Conservation (phyloP, 169 alveolate species). For the Cryptosporidium ubiquitum region DNA sequence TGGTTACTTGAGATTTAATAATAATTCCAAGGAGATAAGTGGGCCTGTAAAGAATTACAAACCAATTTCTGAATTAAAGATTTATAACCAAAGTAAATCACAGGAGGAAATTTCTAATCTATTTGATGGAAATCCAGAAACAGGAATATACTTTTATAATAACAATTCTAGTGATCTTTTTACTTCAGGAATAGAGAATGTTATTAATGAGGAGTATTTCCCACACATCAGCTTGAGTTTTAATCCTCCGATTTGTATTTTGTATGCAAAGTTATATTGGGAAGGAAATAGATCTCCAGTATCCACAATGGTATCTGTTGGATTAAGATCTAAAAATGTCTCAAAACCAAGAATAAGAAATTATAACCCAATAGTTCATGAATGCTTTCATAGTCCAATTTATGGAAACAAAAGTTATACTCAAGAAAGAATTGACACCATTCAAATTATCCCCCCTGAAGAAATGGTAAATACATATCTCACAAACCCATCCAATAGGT, state of each 20-base stretch:
- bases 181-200: neutral
- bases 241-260: conserved; percentile 33
- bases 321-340: conserved; percentile 4
- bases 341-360: neutral
- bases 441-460: conserved; percentile 68
- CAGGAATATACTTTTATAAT: conserved; percentile 6
- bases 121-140: conserved; percentile 22
- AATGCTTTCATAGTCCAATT: neutral
- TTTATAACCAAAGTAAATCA: neutral
- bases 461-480: conserved; percentile 64
- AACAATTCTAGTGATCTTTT: neutral
- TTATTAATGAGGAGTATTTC: neutral
- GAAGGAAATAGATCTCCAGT: conserved; percentile 11
- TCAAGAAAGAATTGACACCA: conserved; percentile 39
- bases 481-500: conserved; percentile 33
- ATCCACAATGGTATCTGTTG: conserved; percentile 23
- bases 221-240: conserved; percentile 39
- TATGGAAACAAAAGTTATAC: conserved; percentile 1
- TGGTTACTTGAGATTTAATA: conserved; percentile 7
- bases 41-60: neutral
- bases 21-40: neutral
- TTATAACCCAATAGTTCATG: conserved; percentile 35
- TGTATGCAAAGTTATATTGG: conserved; percentile 43
- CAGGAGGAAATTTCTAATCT: neutral
- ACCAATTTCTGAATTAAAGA: conserved; percentile 31